A percentile compares a stretch with the other conserved stretches of the same genome.
These are phyloP conservation scores for Trichophyton simii DNA, from an alignment of 2,329 filamentous ascomycete genomes.

Conservation along the genomic window DNA sequence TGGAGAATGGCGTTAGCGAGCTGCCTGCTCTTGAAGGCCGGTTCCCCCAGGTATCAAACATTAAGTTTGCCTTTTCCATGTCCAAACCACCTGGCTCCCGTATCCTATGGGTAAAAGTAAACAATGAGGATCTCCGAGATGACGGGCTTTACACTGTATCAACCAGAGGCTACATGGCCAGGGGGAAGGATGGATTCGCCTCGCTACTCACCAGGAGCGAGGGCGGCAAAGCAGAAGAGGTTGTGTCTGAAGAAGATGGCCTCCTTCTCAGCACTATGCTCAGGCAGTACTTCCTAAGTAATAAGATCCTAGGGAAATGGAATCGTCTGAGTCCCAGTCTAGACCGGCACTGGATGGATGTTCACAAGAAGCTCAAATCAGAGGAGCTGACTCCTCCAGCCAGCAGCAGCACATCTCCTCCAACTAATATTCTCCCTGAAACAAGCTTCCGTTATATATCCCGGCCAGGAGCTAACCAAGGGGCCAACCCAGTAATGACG, in stretches of 20 bases:
- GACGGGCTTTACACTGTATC: conserved; percentile 57
- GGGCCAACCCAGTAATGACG: neutral
- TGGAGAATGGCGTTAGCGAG: conserved; percentile 71
- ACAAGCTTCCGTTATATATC: conserved; percentile 5
- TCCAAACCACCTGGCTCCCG: conserved; percentile 48
- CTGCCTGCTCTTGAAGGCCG: conserved; percentile 75
- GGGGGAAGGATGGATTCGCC: conserved; percentile 74
- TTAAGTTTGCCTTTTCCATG: conserved; percentile 61
- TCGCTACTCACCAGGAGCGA: conserved; percentile 62
- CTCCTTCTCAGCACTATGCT: conserved; percentile 76
- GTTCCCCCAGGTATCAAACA: conserved; percentile 79
- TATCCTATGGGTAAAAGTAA: conserved; percentile 51
- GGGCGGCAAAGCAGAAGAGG: conserved; percentile 62
- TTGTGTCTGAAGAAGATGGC: conserved; percentile 77
- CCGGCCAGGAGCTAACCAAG: neutral
- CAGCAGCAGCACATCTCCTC: neutral
- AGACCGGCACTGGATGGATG: conserved; percentile 51
- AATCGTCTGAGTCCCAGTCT: conserved; percentile 53
- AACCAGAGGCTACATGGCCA: conserved; percentile 78
- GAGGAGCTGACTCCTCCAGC: conserved; percentile 14
- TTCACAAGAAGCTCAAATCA: conserved; percentile 50
- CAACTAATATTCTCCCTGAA: neutral
- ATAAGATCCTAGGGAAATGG: conserved; percentile 73
- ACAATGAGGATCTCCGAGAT: conserved; percentile 48
- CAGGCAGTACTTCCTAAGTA: conserved; percentile 79